phyloP scores from a whole-genome alignment of 768 basidiomycete genomes.

The Serendipita sp. region DNA sequence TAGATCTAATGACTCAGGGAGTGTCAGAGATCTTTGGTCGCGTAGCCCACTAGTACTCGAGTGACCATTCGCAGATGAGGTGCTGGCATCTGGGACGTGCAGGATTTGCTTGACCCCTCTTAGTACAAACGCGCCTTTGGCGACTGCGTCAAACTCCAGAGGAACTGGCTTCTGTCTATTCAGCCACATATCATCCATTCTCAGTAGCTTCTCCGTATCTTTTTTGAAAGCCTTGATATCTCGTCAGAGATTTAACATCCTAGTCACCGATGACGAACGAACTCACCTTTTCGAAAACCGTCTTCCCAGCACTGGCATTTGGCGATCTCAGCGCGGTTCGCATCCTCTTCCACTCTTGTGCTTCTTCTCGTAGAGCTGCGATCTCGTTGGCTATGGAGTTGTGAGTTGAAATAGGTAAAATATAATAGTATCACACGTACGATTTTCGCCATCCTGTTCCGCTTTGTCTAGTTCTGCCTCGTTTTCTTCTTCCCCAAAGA shows the following conservation, averaged over 20 bases:
- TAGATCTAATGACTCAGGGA: conserved; percentile 68
- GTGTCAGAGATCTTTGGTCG: conserved; percentile 63
- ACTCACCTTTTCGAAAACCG: conserved; percentile 71
- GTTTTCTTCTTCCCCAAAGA: conserved; percentile 87
- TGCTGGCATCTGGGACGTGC: conserved; percentile 8
- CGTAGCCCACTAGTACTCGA: conserved; percentile 32
- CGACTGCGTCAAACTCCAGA: conserved; percentile 65
- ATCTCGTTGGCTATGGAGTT: conserved; percentile 67
- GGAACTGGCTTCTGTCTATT: conserved; percentile 74
- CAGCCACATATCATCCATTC: conserved; percentile 97
- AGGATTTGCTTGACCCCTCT: conserved; percentile 16
- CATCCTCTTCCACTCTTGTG: conserved; percentile 71
- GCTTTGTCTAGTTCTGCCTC: conserved; percentile 83
- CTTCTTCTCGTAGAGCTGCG: conserved; percentile 75
- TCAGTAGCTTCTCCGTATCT: conserved; percentile 77
- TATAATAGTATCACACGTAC: conserved; percentile 26
- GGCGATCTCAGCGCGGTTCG: conserved; percentile 45
- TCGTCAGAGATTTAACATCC: not conserved
- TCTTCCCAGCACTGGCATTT: conserved; percentile 39
- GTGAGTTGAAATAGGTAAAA: not conserved
- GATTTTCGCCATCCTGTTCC: conserved; percentile 85
- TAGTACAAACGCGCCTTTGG: conserved; percentile 42
- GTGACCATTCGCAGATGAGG: conserved; percentile 10
- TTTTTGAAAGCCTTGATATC: conserved; percentile 62
- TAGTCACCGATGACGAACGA: not conserved